Evolutionary conservation across 306 rosid species (phyloP), one percentile per base, ranked within the genome.

Genomic region (Acmispon strigosus): DNA sequence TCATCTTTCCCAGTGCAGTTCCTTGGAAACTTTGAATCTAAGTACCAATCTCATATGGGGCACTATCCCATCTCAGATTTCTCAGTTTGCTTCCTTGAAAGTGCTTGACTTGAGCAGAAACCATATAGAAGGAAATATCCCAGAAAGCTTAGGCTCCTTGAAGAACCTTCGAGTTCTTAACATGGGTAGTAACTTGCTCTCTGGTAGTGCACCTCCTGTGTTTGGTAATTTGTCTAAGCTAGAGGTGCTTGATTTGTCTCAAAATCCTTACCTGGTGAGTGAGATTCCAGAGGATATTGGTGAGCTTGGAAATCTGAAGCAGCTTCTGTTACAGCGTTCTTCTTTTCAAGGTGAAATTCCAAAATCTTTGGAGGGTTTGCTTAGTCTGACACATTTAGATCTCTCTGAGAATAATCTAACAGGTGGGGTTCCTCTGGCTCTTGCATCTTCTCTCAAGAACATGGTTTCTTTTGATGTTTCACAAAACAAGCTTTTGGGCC

Each of bases 11-110:
- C 83, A 69, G 72, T 94, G 99, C 50, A 70, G 75, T 49, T 80
- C 87, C 7, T 74, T 94, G 83, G 78, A 87, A 74, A 86, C 75
- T 77, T 75, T 94, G 86, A 94, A 94, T 86, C 96, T 94, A 67
- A 91, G 95, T 32, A 83, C 84, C 73, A 94, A 94, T 77, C 95
- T 87, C 64, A 84, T 94, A 12, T 91, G 97, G 97, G 97, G 99
- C 10, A 84, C 99, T 61, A 83, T 94, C 80, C 96, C 94, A 14
- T 84, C 79, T 80, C 99, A 91, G 91, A 91, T 94, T 86, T 94
- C 90, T 71, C 81, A 55, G 83, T 86, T 89, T 81, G 59, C 14
- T 77, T 84, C 89, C 2, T 59, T 94, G 76, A 74, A n/a, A 61
- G 85, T 86, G 18, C 95, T 94, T 68, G 99, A 94, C 60, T 83